Conservation (phyloP, 139 green algal species). For the Picochlorum sp. region DNA sequence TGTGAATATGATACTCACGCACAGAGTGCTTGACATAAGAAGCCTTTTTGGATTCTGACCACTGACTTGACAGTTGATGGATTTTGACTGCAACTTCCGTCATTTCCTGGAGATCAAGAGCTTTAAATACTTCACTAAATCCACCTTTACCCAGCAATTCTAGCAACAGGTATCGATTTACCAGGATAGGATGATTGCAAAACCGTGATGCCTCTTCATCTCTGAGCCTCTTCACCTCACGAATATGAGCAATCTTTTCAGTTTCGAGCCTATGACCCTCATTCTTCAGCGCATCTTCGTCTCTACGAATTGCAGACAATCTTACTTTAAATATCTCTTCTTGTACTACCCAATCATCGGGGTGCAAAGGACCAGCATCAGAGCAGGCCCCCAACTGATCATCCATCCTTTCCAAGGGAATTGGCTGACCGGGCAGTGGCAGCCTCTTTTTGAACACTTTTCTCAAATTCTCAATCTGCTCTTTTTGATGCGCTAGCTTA, state of each 20-base stretch:
- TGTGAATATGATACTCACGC: conserved; percentile 87
- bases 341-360: conserved; percentile 25
- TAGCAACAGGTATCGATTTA: conserved; percentile 70
- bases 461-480: conserved; percentile 51
- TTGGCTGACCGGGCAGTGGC: conserved; percentile 32
- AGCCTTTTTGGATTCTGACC: conserved; percentile 67
- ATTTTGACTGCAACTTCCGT: conserved; percentile 72
- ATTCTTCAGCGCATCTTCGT: conserved; percentile 55
- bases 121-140: conserved; percentile 87
- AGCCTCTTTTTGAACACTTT: conserved; percentile 49
- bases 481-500: conserved; percentile 30
- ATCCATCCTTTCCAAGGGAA: background rate
- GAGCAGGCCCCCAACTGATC: background rate
- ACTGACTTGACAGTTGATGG: conserved; percentile 69
- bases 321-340: conserved; percentile 75
- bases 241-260: conserved; percentile 61
- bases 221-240: conserved; percentile 56
- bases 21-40: conserved; percentile 85
- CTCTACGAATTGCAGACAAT: conserved; percentile 54
- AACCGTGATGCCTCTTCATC: conserved; percentile 77
- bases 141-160: conserved; percentile 84
- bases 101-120: conserved; percentile 51
- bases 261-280: conserved; percentile 61
- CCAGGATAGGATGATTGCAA: conserved; percentile 35
- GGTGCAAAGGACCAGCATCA: conserved; percentile 4